Percentiles rank a stretch among this genome's conserved stretches.
phyloP scores from a whole-genome alignment of 257 asterid genomes.

The Fraxinus excelsior region DNA sequence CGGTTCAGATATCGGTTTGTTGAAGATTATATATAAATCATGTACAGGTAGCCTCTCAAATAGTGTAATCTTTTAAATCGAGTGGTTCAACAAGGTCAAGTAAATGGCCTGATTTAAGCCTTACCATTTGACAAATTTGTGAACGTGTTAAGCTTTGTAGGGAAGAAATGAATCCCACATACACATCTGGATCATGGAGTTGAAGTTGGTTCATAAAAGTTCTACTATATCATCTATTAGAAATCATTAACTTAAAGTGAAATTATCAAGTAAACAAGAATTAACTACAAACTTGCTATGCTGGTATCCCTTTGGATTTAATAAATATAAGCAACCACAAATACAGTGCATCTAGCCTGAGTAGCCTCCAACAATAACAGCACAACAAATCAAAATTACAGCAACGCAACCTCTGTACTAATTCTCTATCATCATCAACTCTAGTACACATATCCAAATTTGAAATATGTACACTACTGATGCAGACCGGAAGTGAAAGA shows the following conservation, averaged over 20 bases:
- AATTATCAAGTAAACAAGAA: neutral
- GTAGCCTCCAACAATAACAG: conserved; percentile 2
- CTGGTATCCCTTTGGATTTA: neutral
- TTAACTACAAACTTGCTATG: neutral
- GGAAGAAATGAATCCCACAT: no score
- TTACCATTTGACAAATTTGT: no score
- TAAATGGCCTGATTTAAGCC: no score
- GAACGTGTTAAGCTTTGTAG: no score
- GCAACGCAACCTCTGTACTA: neutral
- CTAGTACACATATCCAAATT: neutral
- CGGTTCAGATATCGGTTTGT: neutral
- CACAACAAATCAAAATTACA: neutral
- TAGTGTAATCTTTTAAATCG: neutral
- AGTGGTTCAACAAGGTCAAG: neutral
- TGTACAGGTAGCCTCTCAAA: neutral
- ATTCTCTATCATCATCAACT: neutral
- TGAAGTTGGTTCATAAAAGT: neutral
- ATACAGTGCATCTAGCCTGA: neutral
- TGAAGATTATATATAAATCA: neutral
- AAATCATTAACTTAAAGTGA: neutral
- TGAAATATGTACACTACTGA: neutral
- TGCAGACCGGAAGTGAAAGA: neutral
- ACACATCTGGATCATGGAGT: neutral
- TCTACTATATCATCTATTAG: neutral
- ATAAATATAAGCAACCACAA: neutral